phyloP scores from a whole-genome alignment of 129 eudicot species.

The Centella asiatica region DNA sequence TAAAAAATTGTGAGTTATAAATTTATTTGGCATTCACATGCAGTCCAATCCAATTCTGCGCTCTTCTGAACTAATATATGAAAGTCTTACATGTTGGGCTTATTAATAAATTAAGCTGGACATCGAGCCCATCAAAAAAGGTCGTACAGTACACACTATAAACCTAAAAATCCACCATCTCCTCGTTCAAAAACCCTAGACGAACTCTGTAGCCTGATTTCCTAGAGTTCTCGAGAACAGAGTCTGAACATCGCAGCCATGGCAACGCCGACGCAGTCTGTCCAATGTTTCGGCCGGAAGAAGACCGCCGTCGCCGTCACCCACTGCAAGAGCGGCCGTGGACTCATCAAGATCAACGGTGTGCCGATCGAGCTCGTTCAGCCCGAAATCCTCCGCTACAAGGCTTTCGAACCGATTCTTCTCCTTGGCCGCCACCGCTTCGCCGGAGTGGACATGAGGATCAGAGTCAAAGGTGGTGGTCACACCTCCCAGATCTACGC shows the following conservation, averaged over 20 bases:
- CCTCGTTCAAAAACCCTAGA: not conserved
- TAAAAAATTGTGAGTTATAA: too few relatives aligned
- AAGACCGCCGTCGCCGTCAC: conserved; percentile 56
- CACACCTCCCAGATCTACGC: conserved; percentile 53
- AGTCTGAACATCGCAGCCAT: conserved; percentile 17
- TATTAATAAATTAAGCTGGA: not conserved
- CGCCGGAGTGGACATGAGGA: conserved; percentile 44
- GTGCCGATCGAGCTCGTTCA: conserved; percentile 44
- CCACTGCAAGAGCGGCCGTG: conserved; percentile 42
- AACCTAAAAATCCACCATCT: not conserved
- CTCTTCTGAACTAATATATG: too few relatives aligned
- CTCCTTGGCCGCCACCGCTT: conserved; percentile 43
- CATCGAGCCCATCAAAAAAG: too few relatives aligned
- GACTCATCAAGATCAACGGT: conserved; percentile 43
- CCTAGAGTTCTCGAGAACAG: not conserved
- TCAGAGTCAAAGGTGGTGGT: conserved; percentile 49
- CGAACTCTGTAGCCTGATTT: not conserved
- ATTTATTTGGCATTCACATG: too few relatives aligned
- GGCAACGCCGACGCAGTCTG: conserved; percentile 30
- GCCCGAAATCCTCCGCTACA: conserved; percentile 54
- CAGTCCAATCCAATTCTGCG: too few relatives aligned
- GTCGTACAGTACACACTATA: too few relatives aligned
- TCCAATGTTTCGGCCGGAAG: conserved; percentile 51
- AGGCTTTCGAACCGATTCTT: conserved; percentile 42
- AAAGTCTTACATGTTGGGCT: too few relatives aligned